Base-by-base conservation (phyloP, 2,329 filamentous ascomycete genomes). In the Arthrinium puccinioides region DNA sequence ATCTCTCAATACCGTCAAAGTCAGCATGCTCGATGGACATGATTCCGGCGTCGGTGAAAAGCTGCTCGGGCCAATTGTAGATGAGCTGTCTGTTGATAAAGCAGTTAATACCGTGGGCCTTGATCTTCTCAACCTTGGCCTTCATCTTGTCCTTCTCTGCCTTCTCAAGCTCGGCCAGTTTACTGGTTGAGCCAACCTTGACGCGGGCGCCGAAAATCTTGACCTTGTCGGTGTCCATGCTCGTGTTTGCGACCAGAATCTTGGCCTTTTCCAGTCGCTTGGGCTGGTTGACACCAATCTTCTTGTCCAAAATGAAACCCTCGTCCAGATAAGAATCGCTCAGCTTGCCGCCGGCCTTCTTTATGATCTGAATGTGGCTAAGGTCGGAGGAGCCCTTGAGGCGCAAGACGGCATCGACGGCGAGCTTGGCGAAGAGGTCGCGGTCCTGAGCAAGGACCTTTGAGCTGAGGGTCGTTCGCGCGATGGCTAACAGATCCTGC, bases 151-250 rank as follows among this genome's bases (percentile, higher is more conserved):
- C 92, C 55, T 87, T 84, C 71, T 97, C 92, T 6, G 92, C 92
- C 75, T 94, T 95, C 65, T 98, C 92, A 38, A 98, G 73, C 55
- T 98, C 92, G n/a, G 92, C 92, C 34, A 98, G 76, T 73, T 97
- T 96, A 61, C 87, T 87, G 4, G 92, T 98, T 21, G 87, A 90
- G 50, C 87, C 85, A 43, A 98, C 92, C 76, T 97, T 97, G 55
- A 98, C 87, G 42, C 90, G 80, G 13, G 92, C 92, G 46, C 92
- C 92, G 54, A 98, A 98, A 55, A 98, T 97, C 76, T 98, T 98
- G 70, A 98, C 87, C 74, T 98, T 98, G 69, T 98, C 92, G 24
- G 92, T 98, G 65, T 98, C 92, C 92, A 98, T 98, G 10, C 89
- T 85, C 9, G 92, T 98, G 69, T 98, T 98, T 46, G 92, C 92